Percentiles rank a stretch among this genome's conserved stretches.
phyloP scores from a whole-genome alignment of 176 grass and related monocot genomes.

The Bromus sterilis region DNA sequence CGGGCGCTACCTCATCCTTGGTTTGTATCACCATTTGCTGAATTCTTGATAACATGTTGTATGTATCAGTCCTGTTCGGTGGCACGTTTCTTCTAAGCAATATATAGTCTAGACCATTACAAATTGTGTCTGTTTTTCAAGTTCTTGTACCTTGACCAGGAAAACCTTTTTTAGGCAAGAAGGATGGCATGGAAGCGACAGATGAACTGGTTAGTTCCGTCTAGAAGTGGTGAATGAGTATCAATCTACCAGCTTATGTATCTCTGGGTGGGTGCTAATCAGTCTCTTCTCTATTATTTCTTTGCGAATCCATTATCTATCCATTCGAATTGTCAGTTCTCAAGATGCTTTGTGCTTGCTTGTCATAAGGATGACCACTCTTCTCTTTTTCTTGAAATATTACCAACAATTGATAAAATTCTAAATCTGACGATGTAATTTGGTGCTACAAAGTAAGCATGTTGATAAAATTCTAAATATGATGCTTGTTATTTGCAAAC shows the following conservation, averaged over 20 bases:
- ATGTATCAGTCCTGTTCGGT: neutral
- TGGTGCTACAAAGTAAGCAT: neutral
- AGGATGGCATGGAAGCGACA: too few relatives aligned
- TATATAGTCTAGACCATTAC: neutral
- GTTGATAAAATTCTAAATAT: neutral
- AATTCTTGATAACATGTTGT: neutral
- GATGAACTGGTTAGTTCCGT: neutral
- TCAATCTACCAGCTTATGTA: neutral
- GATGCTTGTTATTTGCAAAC: too few relatives aligned
- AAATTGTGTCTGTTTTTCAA: too few relatives aligned
- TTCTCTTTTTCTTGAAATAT: neutral
- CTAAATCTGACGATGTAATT: neutral
- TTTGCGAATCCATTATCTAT: neutral
- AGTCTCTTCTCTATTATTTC: neutral
- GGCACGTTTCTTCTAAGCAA: neutral
- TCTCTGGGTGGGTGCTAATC: neutral
- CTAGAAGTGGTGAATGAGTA: neutral
- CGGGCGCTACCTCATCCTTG: too few relatives aligned
- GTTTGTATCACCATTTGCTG: too few relatives aligned
- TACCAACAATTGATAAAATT: neutral
- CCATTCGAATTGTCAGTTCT: neutral
- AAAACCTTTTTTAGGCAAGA: too few relatives aligned
- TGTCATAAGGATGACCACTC: neutral
- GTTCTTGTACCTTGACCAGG: neutral
- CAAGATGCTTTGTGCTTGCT: neutral